Evolutionary conservation across 2,329 filamentous ascomycete genomes (phyloP).

Genomic region (Dothidotthia symphoricarpi): DNA sequence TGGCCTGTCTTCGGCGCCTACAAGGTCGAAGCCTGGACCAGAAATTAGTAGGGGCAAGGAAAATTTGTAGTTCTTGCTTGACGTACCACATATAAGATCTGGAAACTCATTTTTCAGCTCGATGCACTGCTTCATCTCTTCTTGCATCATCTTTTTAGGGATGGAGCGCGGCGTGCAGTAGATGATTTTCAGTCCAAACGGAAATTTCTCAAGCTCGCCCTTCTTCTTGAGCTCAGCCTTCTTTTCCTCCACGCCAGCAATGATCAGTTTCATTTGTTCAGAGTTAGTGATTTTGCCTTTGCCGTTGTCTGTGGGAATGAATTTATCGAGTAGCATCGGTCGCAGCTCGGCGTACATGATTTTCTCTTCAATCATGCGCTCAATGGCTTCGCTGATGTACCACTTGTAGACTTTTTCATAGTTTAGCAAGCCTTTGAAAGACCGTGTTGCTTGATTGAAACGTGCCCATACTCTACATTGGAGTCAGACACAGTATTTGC

Average conservation of each 20-base stretch:
- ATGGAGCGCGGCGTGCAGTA: slow-evolving; percentile 69
- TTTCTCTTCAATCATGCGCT: slow-evolving; percentile 62
- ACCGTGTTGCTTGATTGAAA: slow-evolving; percentile 69
- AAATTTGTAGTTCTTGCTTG: no score
- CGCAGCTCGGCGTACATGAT: slow-evolving; percentile 72
- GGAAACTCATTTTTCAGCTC: slow-evolving; percentile 58
- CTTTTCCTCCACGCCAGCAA: slow-evolving; percentile 54
- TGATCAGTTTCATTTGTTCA: slow-evolving; percentile 54
- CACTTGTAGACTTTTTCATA: slow-evolving; percentile 61
- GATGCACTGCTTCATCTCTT: slow-evolving; percentile 61
- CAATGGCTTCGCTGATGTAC: slow-evolving; percentile 61
- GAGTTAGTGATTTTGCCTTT: slow-evolving; percentile 52
- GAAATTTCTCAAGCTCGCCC: slow-evolving; percentile 49
- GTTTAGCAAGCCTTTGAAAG: slow-evolving; percentile 71
- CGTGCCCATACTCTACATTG: slow-evolving; percentile 51
- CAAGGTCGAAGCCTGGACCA: slow-evolving; percentile 63
- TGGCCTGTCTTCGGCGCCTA: slow-evolving; percentile 63
- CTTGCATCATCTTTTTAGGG: slow-evolving; percentile 46
- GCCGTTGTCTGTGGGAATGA: slow-evolving; percentile 60
- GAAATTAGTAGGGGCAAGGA: slow-evolving; percentile 7
- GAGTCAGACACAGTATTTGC: background rate
- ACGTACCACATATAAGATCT: slow-evolving; percentile 62
- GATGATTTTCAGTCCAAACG: slow-evolving; percentile 65
- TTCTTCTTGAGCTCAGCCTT: slow-evolving; percentile 41
- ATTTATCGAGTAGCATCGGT: slow-evolving; percentile 67